A percentile compares a stretch with the other conserved stretches of the same genome.
Conservation (phyloP, 2,329 filamentous ascomycete species). For the Tolypocladium guangdongense region DNA sequence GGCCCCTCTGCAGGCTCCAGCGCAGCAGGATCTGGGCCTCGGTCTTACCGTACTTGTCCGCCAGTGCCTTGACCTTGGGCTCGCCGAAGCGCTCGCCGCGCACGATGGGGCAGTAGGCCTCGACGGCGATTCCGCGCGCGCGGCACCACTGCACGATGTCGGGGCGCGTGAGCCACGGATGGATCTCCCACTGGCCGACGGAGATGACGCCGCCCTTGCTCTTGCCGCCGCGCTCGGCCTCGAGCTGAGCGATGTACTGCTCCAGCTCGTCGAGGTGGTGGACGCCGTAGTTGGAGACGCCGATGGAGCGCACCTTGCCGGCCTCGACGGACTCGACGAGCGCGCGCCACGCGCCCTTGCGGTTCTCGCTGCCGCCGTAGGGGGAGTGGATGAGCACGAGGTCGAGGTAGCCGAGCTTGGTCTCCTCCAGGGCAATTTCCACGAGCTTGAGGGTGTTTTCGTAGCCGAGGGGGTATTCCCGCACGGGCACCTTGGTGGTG, state of each 20-base stretch:
- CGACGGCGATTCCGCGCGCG: slow-evolving; percentile 48
- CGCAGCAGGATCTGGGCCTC: slow-evolving; percentile 69
- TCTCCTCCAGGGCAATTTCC: slow-evolving; percentile 48
- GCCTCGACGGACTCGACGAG: slow-evolving; percentile 53
- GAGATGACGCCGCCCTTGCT: slow-evolving; percentile 63
- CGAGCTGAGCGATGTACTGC: slow-evolving; percentile 47
- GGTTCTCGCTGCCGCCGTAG: slow-evolving; percentile 42
- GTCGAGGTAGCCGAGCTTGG: slow-evolving; percentile 56
- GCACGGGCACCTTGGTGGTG: slow-evolving; percentile 43
- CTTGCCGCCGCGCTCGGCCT: slow-evolving; percentile 46
- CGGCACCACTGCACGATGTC: slow-evolving; percentile 73
- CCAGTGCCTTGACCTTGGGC: slow-evolving; percentile 49
- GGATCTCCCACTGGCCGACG: slow-evolving; percentile 81
- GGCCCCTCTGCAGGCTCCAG: slow-evolving; percentile 73
- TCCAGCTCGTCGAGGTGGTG: slow-evolving; percentile 52
- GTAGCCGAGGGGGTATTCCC: slow-evolving; percentile 37
- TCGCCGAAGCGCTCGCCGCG: slow-evolving; percentile 63
- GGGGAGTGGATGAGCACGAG: slow-evolving; percentile 53
- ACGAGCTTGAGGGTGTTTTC: slow-evolving; percentile 53
- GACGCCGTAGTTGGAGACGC: slow-evolving; percentile 55
- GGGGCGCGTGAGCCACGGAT: slow-evolving; percentile 73
- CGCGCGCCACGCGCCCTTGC: slow-evolving; percentile 51
- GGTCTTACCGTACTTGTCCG: slow-evolving; percentile 61
- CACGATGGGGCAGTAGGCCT: slow-evolving; percentile 53
- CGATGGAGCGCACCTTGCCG: slow-evolving; percentile 50